These are phyloP conservation scores for Inosperma sp. DNA, from an alignment of 768 basidiomycete species.

Conservation along the genomic window DNA sequence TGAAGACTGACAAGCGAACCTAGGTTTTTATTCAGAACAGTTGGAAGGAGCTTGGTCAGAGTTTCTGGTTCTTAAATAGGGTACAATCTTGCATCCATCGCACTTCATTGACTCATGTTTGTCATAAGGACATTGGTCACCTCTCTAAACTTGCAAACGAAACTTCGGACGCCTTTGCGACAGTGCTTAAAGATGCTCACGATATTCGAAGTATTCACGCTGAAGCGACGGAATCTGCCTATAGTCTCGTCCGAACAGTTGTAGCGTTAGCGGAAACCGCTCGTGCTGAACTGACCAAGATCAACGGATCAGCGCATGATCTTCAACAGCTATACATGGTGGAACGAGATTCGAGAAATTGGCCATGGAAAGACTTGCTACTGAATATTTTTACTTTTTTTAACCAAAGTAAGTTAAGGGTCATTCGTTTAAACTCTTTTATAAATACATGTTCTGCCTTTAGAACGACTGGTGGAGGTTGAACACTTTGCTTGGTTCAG, in stretches of 20 bases:
- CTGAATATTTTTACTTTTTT: background rate
- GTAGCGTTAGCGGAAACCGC: conserved; percentile 35
- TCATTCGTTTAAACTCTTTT: background rate
- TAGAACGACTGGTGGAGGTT: background rate
- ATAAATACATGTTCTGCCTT: background rate
- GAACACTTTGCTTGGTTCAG: background rate
- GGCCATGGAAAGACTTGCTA: background rate
- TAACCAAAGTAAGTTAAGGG: background rate
- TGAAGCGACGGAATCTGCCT: conserved; percentile 31
- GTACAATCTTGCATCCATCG: background rate
- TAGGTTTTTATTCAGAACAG: too few species aligned
- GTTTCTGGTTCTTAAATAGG: too few species aligned
- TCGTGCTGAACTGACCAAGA: conserved; percentile 39
- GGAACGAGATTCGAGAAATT: background rate
- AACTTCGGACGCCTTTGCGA: background rate
- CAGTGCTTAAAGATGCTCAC: conserved; percentile 17
- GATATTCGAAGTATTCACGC: conserved; percentile 32
- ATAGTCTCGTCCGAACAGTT: conserved; percentile 33
- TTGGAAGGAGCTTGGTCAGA: too few species aligned
- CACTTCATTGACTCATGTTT: background rate
- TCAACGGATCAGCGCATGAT: conserved; percentile 39
- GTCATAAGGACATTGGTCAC: background rate
- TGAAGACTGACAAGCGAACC: too few species aligned
- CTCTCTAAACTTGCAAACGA: background rate
- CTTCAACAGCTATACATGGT: conserved; percentile 27